phyloP scores from a whole-genome alignment of 2,329 filamentous ascomycete species.

The Tolypocladium endophyticum region DNA sequence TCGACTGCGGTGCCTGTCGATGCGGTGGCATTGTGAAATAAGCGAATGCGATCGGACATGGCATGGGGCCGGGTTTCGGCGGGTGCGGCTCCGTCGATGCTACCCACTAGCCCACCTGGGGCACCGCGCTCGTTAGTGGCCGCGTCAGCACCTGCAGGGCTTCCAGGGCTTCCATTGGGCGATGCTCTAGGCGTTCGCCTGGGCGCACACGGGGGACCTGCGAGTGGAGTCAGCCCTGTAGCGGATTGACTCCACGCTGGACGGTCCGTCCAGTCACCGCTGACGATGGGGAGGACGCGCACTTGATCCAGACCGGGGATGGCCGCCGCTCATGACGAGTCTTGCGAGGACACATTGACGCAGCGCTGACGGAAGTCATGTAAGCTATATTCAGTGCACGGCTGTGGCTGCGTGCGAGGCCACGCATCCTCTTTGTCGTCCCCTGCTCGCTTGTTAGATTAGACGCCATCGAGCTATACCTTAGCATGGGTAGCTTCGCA shows the following conservation, averaged over 20 bases:
- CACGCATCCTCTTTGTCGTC: neutral
- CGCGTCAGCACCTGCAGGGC: conserved; percentile 9
- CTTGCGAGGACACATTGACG: neutral
- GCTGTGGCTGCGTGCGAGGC: conserved; percentile 2
- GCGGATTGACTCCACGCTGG: neutral
- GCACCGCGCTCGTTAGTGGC: conserved; percentile 1
- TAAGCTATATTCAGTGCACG: neutral
- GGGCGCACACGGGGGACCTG: neutral
- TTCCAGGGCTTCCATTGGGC: neutral
- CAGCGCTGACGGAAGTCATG: neutral
- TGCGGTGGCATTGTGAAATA: neutral
- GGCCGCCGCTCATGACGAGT: neutral
- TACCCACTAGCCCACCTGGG: neutral
- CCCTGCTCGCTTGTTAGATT: neutral
- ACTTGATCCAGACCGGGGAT: neutral
- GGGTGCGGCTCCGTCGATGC: neutral
- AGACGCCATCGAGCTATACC: neutral
- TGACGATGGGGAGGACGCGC: conserved; percentile 2
- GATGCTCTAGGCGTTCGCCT: conserved; percentile 2
- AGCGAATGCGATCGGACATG: neutral
- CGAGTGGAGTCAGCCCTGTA: neutral
- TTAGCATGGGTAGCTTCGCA: too few relatives aligned
- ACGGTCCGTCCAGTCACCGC: neutral
- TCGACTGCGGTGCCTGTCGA: neutral
- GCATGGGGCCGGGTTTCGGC: neutral